These are phyloP conservation scores for Myrmaecium sp. DNA, from an alignment of 2,329 filamentous ascomycete genomes.

Conservation along the genomic window DNA sequence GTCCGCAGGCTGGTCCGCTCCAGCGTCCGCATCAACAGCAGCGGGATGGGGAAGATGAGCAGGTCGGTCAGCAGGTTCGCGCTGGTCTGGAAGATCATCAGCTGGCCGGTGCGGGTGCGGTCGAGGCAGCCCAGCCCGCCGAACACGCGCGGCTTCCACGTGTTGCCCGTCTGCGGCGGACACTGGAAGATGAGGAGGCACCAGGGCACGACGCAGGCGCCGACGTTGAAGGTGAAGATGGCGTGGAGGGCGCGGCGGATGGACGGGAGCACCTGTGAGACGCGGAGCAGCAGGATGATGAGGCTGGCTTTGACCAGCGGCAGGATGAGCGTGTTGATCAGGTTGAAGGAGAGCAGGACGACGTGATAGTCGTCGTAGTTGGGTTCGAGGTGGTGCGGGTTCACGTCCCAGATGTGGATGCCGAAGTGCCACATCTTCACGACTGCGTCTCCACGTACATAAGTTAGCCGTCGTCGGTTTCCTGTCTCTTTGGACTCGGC, in stretches of 20 bases:
- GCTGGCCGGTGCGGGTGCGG: constrained; percentile 18
- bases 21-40: constrained; percentile 23
- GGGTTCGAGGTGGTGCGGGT: constrained; percentile 17
- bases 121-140: constrained; percentile 21
- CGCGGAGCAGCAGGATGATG: constrained; percentile 21
- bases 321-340: constrained; percentile 23
- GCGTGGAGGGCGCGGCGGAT: constrained; percentile 20
- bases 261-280: constrained; percentile 21
- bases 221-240: constrained; percentile 19
- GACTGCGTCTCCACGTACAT: constrained; percentile 9
- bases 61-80: constrained; percentile 24
- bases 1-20: constrained; percentile 22
- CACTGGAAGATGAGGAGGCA: constrained; percentile 23
- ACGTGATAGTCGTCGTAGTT: constrained; percentile 19
- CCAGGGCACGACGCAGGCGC: constrained; percentile 19
- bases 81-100: constrained; percentile 24
- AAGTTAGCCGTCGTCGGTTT: constrained; percentile 1
- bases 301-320: constrained; percentile 25
- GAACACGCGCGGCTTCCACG: constrained; percentile 21
- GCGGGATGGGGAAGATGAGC: constrained; percentile 24
- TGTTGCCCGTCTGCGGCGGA: constrained; percentile 21
- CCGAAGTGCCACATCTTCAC: constrained; percentile 22
- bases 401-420: constrained; percentile 19
- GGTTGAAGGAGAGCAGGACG: constrained; percentile 20
- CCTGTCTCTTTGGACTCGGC: too few relatives aligned